Percentiles rank a stretch among this genome's conserved stretches.
Conservation (phyloP, 148 eudicot genomes). For the Arbutus unedo region DNA sequence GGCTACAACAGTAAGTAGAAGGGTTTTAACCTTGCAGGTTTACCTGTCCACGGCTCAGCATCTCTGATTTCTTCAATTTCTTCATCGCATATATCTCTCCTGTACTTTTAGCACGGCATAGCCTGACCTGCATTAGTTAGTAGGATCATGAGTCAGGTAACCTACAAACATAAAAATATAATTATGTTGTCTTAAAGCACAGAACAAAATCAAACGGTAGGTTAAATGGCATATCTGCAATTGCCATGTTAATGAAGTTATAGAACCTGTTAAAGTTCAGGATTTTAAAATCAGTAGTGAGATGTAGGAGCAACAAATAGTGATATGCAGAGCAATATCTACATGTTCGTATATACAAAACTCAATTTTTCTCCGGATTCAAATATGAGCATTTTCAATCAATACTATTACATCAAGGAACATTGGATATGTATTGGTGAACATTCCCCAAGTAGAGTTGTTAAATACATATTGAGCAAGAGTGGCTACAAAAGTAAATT, state of each 20-base stretch:
- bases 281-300: background rate
- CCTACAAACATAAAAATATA: background rate
- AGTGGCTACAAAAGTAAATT: background rate
- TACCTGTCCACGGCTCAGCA: constrained; percentile 84
- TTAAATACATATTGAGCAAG: background rate
- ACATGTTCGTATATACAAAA: background rate
- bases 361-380: background rate
- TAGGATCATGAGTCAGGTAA: background rate
- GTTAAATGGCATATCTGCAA: background rate
- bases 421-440: background rate
- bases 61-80: constrained; percentile 70
- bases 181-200: background rate
- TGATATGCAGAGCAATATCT: background rate
- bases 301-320: background rate
- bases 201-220: background rate
- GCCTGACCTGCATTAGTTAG: constrained; percentile 46
- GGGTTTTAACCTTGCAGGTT: background rate
- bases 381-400: background rate
- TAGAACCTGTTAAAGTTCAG: background rate
- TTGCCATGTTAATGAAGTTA: background rate
- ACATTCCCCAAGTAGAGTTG: background rate
- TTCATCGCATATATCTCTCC: constrained; percentile 73
- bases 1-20: background rate
- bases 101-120: constrained; percentile 61
- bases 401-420: background rate